Percentiles rank a stretch among this genome's conserved stretches.
phyloP scores from a whole-genome alignment of 2,329 filamentous ascomycete genomes.

The Diplodia scrobiculata region DNA sequence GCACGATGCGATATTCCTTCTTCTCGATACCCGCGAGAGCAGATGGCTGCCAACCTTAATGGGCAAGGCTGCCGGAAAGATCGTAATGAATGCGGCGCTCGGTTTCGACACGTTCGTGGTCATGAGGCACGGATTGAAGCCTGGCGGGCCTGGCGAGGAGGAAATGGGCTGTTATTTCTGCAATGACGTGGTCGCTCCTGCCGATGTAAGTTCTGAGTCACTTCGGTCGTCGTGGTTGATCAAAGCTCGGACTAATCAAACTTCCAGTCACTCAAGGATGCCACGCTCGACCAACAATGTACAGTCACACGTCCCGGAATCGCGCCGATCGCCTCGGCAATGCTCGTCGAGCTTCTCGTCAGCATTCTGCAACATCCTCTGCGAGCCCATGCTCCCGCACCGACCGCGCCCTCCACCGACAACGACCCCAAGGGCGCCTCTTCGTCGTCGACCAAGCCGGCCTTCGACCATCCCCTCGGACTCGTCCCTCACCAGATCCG shows the following conservation, averaged over 20 bases:
- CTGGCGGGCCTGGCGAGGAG: conserved; percentile 51
- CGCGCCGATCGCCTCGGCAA: conserved; percentile 85
- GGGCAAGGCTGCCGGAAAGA: conserved; percentile 88
- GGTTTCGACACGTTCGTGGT: conserved; percentile 97
- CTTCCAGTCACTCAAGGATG: conserved; percentile 80
- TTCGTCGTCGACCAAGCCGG: conserved; percentile 33
- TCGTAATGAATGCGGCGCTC: conserved; percentile 93
- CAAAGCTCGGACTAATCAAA: conserved; percentile 4
- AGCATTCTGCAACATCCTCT: conserved; percentile 74
- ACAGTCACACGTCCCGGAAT: conserved; percentile 94
- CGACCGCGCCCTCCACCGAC: conserved; percentile 28
- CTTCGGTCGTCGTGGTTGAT: background rate
- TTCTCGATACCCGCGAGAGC: conserved; percentile 95
- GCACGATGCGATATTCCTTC: conserved; percentile 91
- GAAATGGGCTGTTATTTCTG: conserved; percentile 96
- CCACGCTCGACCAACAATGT: conserved; percentile 95
- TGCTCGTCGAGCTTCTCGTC: conserved; percentile 86
- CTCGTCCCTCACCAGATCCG: conserved; percentile 79
- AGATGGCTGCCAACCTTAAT: conserved; percentile 95
- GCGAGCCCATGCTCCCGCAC: conserved; percentile 44
- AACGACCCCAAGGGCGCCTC: conserved; percentile 14
- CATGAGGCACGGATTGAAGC: conserved; percentile 84
- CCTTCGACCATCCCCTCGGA: conserved; percentile 63
- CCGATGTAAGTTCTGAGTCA: conserved; percentile 67
- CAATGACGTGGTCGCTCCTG: conserved; percentile 93